phyloP scores from a whole-genome alignment of 495 filamentous ascomycete genomes.

The Neurospora sp. region DNA sequence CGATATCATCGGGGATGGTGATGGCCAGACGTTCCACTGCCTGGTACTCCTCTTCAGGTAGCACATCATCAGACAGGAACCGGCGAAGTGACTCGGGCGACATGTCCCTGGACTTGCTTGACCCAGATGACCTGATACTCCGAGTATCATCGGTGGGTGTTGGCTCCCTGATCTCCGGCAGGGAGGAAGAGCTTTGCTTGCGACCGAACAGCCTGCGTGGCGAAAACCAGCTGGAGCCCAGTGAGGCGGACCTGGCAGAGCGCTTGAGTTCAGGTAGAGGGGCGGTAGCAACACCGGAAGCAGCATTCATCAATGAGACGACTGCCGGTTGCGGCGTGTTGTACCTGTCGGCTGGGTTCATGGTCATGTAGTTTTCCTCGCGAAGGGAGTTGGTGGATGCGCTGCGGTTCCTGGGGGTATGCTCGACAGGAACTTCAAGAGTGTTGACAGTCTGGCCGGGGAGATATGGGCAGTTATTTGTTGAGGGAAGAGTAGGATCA shows the following conservation, averaged over 20 bases:
- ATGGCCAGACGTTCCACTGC: slow-evolving; percentile 14
- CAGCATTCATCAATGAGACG: slow-evolving; percentile 29
- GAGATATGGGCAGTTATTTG: slow-evolving; percentile 72
- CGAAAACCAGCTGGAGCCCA: slow-evolving; percentile 33
- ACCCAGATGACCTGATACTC: slow-evolving; percentile 24
- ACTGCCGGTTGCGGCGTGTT: slow-evolving; percentile 53
- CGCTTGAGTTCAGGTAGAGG: slow-evolving; percentile 36
- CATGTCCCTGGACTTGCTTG: slow-evolving; percentile 33
- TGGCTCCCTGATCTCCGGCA: not conserved
- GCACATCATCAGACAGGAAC: slow-evolving; percentile 30
- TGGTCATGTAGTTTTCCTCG: slow-evolving; percentile 51
- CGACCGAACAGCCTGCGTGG: slow-evolving; percentile 33
- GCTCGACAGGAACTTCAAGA: slow-evolving; percentile 66
- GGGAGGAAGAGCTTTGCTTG: slow-evolving; percentile 23
- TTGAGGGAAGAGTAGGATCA: slow-evolving; percentile 58
- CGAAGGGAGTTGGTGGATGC: slow-evolving; percentile 40
- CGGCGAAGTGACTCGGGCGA: slow-evolving; percentile 38
- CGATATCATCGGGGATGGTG: slow-evolving; percentile 42
- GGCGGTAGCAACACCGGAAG: slow-evolving; percentile 46
- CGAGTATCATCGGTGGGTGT: slow-evolving; percentile 14
- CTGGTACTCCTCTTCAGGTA: slow-evolving; percentile 9
- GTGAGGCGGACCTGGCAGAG: slow-evolving; percentile 38
- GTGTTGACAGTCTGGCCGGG: slow-evolving; percentile 81
- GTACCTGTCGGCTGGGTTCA: slow-evolving; percentile 70
- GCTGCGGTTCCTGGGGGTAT: slow-evolving; percentile 39